Conservation (phyloP, 257 asterid genomes). For the Solanum peruvianum region DNA sequence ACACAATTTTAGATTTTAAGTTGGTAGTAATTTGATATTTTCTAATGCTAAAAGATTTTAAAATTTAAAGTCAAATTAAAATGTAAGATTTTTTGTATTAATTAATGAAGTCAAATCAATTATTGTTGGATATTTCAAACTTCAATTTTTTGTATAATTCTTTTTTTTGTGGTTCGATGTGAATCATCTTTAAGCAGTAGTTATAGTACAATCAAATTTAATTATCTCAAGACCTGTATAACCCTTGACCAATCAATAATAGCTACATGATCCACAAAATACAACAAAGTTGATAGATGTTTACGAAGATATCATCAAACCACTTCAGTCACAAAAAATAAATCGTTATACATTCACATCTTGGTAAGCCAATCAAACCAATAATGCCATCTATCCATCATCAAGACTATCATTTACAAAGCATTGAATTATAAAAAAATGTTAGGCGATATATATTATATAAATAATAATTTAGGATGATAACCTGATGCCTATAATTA, state of each 20-base stretch:
- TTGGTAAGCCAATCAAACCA: neutral
- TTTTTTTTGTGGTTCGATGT: neutral
- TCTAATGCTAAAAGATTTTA: neutral
- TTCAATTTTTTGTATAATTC: neutral
- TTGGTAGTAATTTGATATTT: neutral
- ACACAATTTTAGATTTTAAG: neutral
- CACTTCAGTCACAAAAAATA: neutral
- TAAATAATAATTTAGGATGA: neutral
- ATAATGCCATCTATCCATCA: neutral
- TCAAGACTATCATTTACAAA: neutral
- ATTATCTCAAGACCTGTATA: neutral
- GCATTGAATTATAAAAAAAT: neutral
- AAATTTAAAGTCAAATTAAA: neutral
- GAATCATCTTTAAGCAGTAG: neutral
- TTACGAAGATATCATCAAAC: neutral
- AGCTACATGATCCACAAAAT: neutral
- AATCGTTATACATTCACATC: neutral
- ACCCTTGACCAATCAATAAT: neutral
- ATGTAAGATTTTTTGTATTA: too few relatives aligned
- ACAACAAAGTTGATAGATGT: neutral
- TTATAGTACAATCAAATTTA: neutral
- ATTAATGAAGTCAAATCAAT: neutral
- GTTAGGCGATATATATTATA: too few relatives aligned
- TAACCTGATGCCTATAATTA: slow-evolving; percentile 72
- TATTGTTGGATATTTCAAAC: too few relatives aligned